A percentile compares a stretch with the other conserved stretches of the same genome.
phyloP scores from a whole-genome alignment of 495 filamentous ascomycete genomes.

The Aspergillus avenaceus region DNA sequence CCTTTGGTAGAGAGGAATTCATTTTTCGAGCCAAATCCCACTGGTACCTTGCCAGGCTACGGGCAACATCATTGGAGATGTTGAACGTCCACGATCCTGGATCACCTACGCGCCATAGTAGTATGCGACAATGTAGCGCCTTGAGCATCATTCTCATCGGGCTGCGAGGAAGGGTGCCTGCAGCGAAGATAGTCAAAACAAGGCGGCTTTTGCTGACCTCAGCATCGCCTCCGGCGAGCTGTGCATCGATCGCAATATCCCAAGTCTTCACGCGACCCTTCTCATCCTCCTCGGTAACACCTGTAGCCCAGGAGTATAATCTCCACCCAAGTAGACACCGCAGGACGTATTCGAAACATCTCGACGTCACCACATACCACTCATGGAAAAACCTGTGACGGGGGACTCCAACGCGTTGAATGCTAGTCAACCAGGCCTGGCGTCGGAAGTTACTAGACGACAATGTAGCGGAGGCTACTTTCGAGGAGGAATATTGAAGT shows the following conservation, averaged over 20 bases:
- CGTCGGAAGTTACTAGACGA: slow-evolving; percentile 82
- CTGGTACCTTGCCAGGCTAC: slow-evolving; percentile 64
- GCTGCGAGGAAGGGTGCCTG: slow-evolving; percentile 79
- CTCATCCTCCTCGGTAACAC: slow-evolving; percentile 81
- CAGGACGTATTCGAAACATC: slow-evolving; percentile 76
- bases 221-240: slow-evolving; percentile 87
- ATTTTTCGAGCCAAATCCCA: slow-evolving; percentile 76
- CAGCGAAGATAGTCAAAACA: slow-evolving; percentile 82
- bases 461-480: slow-evolving; percentile 44
- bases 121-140: slow-evolving; percentile 82
- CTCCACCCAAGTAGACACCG: slow-evolving; percentile 72
- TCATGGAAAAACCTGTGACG: slow-evolving; percentile 81
- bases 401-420: slow-evolving; percentile 93
- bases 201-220: slow-evolving; percentile 86
- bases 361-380: slow-evolving; percentile 71
- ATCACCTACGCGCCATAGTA: slow-evolving; percentile 74
- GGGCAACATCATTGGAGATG: slow-evolving; percentile 60
- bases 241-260: slow-evolving; percentile 91
- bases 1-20: slow-evolving; percentile 54
- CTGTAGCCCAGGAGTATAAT: slow-evolving; percentile 71
- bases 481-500: slow-evolving; percentile 31
- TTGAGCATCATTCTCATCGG: slow-evolving; percentile 87
- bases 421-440: slow-evolving; percentile 90
- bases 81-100: slow-evolving; percentile 56
- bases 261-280: slow-evolving; percentile 85